phyloP scores from a whole-genome alignment of 495 filamentous ascomycete species.

The Pyronema omphalodes region DNA sequence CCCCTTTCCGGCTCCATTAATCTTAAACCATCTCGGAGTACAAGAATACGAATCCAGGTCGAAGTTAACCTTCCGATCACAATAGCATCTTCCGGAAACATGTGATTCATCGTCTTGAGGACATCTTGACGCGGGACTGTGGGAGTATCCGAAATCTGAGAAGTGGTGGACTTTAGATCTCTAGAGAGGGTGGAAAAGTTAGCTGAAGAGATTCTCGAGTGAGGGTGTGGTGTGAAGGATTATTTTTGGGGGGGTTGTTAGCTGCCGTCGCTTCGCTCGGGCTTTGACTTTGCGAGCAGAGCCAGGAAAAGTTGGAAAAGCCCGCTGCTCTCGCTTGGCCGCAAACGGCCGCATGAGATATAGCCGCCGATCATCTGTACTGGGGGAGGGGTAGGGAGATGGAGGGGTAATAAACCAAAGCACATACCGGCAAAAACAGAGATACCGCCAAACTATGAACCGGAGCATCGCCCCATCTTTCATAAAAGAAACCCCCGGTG shows the following conservation, averaged over 20 bases:
- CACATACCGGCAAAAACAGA: slow-evolving; percentile 12
- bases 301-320: too few relatives aligned
- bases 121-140: slow-evolving; percentile 24
- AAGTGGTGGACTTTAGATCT: slow-evolving; percentile 34
- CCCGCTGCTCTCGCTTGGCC: too few relatives aligned
- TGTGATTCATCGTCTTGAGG: slow-evolving; percentile 19
- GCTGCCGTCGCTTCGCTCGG: too few relatives aligned
- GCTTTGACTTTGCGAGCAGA: too few relatives aligned
- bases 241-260: too few relatives aligned
- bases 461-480: slow-evolving; percentile 39
- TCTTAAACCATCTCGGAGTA: slow-evolving; percentile 18
- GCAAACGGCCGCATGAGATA: background rate
- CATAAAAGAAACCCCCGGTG: slow-evolving; percentile 35
- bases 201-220: too few relatives aligned
- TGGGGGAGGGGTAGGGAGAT: background rate
- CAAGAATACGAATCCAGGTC: slow-evolving; percentile 19
- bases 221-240: too few relatives aligned
- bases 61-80: slow-evolving; percentile 12
- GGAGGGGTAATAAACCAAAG: background rate
- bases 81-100: slow-evolving; percentile 14
- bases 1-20: background rate
- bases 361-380: slow-evolving; percentile 1
- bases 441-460: slow-evolving; percentile 32
- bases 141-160: slow-evolving; percentile 27
- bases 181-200: slow-evolving; percentile 21